Base-by-base conservation (phyloP, 1,139 yeast genomes). In the Debaryomyces nepalensis region DNA sequence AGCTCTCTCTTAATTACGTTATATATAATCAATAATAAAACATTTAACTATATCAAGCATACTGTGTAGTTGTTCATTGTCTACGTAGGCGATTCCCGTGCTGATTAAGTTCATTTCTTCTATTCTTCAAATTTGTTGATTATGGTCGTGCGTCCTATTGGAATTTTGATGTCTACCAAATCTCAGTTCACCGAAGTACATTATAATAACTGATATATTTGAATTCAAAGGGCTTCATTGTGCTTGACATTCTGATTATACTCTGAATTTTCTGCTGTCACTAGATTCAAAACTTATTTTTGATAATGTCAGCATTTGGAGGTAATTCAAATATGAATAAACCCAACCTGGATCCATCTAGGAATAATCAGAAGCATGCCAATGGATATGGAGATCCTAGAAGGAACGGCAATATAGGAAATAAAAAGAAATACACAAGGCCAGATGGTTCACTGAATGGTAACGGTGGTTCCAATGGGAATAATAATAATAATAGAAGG, bases 291-390 rank as follows among this genome's bases (percentile, higher is more conserved):
- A 29, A 32, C 26, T 20, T 26, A 18, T 23, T 36, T 24, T 31
- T 33, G 23, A 37, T n/a, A 31, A 59, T 61, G 63, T 61, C 66
- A 36, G 59, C 60, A 37, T 59, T 61, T 51, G 64, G 59, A 39
- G 55, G 59, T 29, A 51, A 47, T 35, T 34, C 54, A 26, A 33
- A 46, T n/a, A 34, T 34, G 30, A 24, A 11, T 41, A 44, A 33
- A 24, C 19, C 34, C 40, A 36, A 26, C 26, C 32, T 29, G 34
- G 39, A 22, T 19, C 35, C 34, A 11, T 11, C 30, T 23, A 38
- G 34, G 32, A 41, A 40, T 19, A 36, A 42, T 24, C 40, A 37
- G 34, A 50, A 47, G 32, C 30, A 27, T 36, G 33, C 40, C 4
- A 52, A 44, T 34, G 56, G 53, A 14, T 50, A 43, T 40, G 44